Evolutionary conservation across 306 rosid species (phyloP), one percentile per base, ranked within the genome.

Genomic region (Vigna trinervia): DNA sequence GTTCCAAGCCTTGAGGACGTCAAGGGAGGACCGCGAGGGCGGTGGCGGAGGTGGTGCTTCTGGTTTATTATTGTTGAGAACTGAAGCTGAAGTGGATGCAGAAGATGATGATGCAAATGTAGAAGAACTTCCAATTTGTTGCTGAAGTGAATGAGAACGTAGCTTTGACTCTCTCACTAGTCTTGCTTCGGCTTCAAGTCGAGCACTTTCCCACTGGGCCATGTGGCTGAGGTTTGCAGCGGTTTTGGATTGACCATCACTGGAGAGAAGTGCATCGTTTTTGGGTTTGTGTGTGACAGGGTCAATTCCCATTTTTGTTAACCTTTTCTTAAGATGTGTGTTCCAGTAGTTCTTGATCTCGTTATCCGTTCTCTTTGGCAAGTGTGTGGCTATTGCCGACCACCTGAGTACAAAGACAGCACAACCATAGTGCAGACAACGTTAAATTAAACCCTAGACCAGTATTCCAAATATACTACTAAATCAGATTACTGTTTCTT

Each of bases 331-430:
- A 7, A 96, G 88, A 90, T 96, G 98, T 0, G 99, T 96, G 62
- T 96, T 96, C 99, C 99, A 96, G 72, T 96, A 93, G 85, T 96
- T 96, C 82, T 96, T 96, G 22, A 96, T 96, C 81, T 96, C 99
- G 56, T 96, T 96, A 20, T 96, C 99, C 14, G 99, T 96, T 88
- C 99, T 85, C 77, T 92, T 93, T 30, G 98, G 85, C 83, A 96
- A 87, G 86, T 96, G 99, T 70, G 99, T 96, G n/a, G 99, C 99
- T 81, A 96, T 96, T 12, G 99, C 99, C 28, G 99, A 96, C 99
- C 99, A 96, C 96, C 99, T 96, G 80, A 65, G 62, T 20, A 67
- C 15, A 73, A 39, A 75, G 22, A 68, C 10, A 41, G 64, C 47
- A 78, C 51, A 59, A 28, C 48, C 38, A 85, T 30, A 38, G 81